phyloP scores from a whole-genome alignment of 352 stramenopile species.

The Globisporangium uncinulatum region DNA sequence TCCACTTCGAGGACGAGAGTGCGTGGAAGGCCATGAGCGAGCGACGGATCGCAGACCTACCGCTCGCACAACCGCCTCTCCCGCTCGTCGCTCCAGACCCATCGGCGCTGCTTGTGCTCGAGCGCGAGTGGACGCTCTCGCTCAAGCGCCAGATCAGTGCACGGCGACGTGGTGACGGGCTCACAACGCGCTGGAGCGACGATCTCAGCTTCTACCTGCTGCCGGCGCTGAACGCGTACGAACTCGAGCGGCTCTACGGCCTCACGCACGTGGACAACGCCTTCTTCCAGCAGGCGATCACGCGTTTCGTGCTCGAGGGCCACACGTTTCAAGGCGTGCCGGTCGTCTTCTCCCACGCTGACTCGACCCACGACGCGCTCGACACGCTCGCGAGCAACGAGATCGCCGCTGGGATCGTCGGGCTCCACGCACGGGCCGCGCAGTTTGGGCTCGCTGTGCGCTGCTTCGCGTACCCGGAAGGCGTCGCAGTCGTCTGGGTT shows the following conservation, averaged over 20 bases:
- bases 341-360: constrained; percentile 31
- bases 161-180: constrained; percentile 32
- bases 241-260: constrained; percentile 72
- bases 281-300: constrained; percentile 82
- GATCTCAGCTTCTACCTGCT: constrained; percentile 74
- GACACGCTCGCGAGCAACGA: constrained; percentile 34
- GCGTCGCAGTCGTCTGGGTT: constrained; percentile 63
- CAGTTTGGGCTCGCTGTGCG: constrained; percentile 71
- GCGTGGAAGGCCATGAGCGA: constrained; percentile 62
- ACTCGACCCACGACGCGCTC: constrained; percentile 29
- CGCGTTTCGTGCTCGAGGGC: constrained; percentile 64
- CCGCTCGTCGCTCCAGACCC: constrained; percentile 28
- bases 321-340: constrained; percentile 88
- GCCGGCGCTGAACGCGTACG: constrained; percentile 84
- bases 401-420: constrained; percentile 56
- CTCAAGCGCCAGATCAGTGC: constrained; percentile 39
- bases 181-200: constrained; percentile 69
- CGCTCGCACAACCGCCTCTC: constrained; percentile 21
- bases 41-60: constrained; percentile 38
- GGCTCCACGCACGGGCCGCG: constrained; percentile 42
- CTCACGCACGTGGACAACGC: constrained; percentile 63
- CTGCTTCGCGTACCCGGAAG: constrained; percentile 76
- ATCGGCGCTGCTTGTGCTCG: constrained; percentile 20
- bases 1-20: constrained; percentile 53
- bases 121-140: constrained; percentile 40